phyloP scores from a whole-genome alignment of 768 basidiomycete genomes.

The Phaffia tasmanica region DNA sequence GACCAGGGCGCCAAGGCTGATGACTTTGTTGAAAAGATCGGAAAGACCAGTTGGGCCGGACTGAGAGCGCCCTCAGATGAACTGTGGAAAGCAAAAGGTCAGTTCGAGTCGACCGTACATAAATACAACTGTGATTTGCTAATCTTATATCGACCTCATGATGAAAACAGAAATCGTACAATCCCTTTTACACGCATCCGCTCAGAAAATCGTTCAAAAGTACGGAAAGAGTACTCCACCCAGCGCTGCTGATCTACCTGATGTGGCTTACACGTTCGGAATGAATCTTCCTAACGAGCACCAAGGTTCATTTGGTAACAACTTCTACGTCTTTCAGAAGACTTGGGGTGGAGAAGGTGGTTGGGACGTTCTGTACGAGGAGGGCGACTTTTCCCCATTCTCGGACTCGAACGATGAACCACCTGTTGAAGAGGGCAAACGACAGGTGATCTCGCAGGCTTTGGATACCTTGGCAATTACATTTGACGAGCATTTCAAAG shows the following conservation, averaged over 20 bases:
- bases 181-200: slow-evolving; percentile 35
- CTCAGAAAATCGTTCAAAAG: slow-evolving; percentile 47
- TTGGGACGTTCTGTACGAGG: slow-evolving; percentile 82
- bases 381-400: slow-evolving; percentile 36
- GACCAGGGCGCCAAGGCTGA: slow-evolving; percentile 50
- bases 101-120: slow-evolving; percentile 12
- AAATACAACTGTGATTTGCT: background rate
- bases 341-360: slow-evolving; percentile 70
- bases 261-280: slow-evolving; percentile 67
- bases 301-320: slow-evolving; percentile 46
- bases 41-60: slow-evolving; percentile 61
- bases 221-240: slow-evolving; percentile 39
- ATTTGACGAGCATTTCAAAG: slow-evolving; percentile 57
- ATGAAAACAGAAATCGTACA: slow-evolving; percentile 42
- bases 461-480: slow-evolving; percentile 53
- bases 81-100: slow-evolving; percentile 80
- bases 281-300: slow-evolving; percentile 57
- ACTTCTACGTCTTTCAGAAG: slow-evolving; percentile 80
- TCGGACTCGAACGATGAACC: background rate
- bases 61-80: slow-evolving; percentile 50
- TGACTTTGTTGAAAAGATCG: slow-evolving; percentile 52
- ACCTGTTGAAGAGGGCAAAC: background rate
- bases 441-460: slow-evolving; percentile 39
- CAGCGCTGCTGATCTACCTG: slow-evolving; percentile 44
- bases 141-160: background rate